Conservation (phyloP, 2,329 filamentous ascomycete genomes). For the Trichoderma sp. region DNA sequence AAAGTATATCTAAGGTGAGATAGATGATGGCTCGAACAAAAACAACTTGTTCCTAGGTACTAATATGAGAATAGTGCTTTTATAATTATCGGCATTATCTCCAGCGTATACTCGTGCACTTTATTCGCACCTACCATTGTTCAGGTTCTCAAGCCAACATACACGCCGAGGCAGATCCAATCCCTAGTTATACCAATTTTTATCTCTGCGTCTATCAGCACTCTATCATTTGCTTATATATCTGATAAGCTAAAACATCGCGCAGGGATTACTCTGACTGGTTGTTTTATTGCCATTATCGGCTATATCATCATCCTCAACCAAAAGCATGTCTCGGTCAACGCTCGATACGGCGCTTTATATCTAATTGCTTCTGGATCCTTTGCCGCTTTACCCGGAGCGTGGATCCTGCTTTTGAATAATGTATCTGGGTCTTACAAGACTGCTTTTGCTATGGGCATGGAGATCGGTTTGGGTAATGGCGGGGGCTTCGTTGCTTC, state of each 20-base stretch:
- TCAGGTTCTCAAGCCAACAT: slow-evolving; percentile 13
- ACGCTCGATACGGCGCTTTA: slow-evolving; percentile 16
- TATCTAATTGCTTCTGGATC: slow-evolving; percentile 21
- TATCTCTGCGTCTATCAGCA: slow-evolving; percentile 4
- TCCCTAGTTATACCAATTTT: slow-evolving; percentile 22
- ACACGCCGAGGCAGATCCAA: slow-evolving; percentile 5
- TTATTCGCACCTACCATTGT: slow-evolving; percentile 20
- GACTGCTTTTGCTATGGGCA: slow-evolving; percentile 24
- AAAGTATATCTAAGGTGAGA: slow-evolving; percentile 16
- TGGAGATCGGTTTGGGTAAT: slow-evolving; percentile 24
- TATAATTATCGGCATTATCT: slow-evolving; percentile 21
- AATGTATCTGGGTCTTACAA: slow-evolving; percentile 19
- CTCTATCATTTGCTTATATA: slow-evolving; percentile 12
- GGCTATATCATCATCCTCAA: slow-evolving; percentile 21
- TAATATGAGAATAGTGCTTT: slow-evolving; percentile 1
- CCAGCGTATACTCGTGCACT: slow-evolving; percentile 19
- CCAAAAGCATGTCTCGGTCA: slow-evolving; percentile 21
- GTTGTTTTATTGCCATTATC: slow-evolving; percentile 14
- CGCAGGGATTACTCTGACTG: not conserved
- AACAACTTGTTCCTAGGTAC: not conserved
- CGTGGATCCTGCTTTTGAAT: slow-evolving; percentile 20
- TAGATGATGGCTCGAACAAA: not conserved
- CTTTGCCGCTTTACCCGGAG: slow-evolving; percentile 13
- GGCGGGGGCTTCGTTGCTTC: slow-evolving; percentile 23
- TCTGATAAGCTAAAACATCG: slow-evolving; percentile 23